phyloP scores from a whole-genome alignment of 2,329 filamentous ascomycete species.

The Scedosporium boydii region DNA sequence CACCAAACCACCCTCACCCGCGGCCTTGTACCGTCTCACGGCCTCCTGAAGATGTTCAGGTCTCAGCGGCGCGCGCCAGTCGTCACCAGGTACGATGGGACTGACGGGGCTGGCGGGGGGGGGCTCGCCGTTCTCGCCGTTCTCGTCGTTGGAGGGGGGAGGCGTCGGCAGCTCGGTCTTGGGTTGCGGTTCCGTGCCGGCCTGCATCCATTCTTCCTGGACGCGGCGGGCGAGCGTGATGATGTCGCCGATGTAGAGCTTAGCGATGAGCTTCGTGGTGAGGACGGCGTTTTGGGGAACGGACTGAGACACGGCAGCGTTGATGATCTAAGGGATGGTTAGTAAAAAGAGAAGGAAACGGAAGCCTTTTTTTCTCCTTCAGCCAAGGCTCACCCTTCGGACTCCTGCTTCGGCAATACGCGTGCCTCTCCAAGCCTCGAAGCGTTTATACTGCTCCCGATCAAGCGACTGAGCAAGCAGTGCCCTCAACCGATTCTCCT shows the following conservation, averaged over 20 bases:
- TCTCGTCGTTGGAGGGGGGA: constrained; percentile 19
- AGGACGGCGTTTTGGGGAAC: constrained; percentile 65
- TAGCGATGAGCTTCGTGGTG: constrained; percentile 66
- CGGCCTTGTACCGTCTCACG: constrained; percentile 55
- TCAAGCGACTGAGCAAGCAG: constrained; percentile 59
- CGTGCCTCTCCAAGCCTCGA: constrained; percentile 60
- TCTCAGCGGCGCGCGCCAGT: constrained; percentile 48
- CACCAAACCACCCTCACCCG: constrained; percentile 53
- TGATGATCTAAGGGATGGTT: constrained; percentile 49
- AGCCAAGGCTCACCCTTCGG: constrained; percentile 42
- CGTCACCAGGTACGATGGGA: constrained; percentile 10
- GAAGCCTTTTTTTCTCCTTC: background rate
- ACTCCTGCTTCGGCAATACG: constrained; percentile 61
- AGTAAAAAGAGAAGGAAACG: background rate
- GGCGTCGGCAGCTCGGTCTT: constrained; percentile 42
- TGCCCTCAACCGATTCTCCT: constrained; percentile 45
- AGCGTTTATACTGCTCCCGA: constrained; percentile 57
- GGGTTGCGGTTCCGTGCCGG: constrained; percentile 46
- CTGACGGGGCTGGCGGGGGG: background rate
- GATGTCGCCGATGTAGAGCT: constrained; percentile 67
- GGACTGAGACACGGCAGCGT: constrained; percentile 71
- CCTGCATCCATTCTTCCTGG: constrained; percentile 60
- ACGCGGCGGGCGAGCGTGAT: constrained; percentile 63
- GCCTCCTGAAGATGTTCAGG: constrained; percentile 71
- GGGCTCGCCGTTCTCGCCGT: background rate